A percentile compares a stretch with the other conserved stretches of the same genome.
These are phyloP conservation scores for Lagenidium giganteum DNA, from an alignment of 352 stramenopile genomes.

Conservation along the genomic window DNA sequence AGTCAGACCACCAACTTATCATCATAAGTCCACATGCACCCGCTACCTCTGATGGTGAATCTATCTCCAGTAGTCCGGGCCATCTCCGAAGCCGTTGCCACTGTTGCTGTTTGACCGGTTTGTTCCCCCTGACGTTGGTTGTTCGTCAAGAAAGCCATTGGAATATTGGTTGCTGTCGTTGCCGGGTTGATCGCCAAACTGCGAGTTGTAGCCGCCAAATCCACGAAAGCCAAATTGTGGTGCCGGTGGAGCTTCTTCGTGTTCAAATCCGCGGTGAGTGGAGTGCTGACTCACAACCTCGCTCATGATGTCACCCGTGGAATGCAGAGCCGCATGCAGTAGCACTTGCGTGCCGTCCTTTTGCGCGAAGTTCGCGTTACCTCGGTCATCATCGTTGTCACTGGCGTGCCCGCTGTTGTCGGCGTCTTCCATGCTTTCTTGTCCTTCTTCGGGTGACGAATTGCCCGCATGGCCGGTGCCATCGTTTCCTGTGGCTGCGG, in stretches of 20 bases:
- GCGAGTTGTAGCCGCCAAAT: conserved; percentile 12
- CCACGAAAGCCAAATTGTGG: no score
- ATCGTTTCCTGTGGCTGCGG: background rate
- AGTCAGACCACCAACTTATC: no score
- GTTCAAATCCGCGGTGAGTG: conserved; percentile 55
- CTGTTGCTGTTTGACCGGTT: no score
- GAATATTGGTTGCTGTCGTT: conserved; percentile 10
- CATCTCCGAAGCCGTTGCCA: no score
- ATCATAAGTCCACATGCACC: no score
- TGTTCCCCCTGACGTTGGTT: no score
- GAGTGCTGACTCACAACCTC: conserved; percentile 53
- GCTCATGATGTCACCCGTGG: conserved; percentile 72
- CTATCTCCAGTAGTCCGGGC: no score
- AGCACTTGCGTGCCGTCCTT: conserved; percentile 64
- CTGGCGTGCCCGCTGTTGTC: conserved; percentile 13
- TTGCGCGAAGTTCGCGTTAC: conserved; percentile 19
- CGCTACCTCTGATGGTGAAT: no score
- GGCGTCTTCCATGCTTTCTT: conserved; percentile 12
- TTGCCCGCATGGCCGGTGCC: background rate
- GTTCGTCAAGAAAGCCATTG: conserved; percentile 13
- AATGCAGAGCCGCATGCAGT: conserved; percentile 65
- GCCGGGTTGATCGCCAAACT: conserved; percentile 18
- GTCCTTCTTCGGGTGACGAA: no score
- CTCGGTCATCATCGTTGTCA: conserved; percentile 14
- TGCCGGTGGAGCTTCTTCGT: conserved; percentile 38